Base-by-base conservation (phyloP, 495 filamentous ascomycete genomes). In the Hypoxylon fuscum region DNA sequence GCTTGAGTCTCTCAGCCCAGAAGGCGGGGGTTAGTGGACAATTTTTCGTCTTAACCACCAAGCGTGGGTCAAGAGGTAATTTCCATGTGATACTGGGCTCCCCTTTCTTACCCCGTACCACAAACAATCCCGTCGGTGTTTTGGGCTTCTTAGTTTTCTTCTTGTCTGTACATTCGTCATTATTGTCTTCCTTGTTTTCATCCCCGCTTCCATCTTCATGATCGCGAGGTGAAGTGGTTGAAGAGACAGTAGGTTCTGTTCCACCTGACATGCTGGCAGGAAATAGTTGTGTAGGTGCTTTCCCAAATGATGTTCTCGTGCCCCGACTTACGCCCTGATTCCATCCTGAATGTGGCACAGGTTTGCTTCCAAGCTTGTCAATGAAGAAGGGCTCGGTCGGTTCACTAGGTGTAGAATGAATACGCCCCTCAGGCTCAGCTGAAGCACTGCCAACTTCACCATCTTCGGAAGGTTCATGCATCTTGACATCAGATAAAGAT, bases 291-390 rank as follows among this genome's bases (percentile, higher is more conserved):
- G 56, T 12, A 38, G 61, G 37, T 55, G 58, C 35, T 27, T 59
- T 63, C 4, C 43, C 51, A 42, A 68, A 72, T 7, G 62, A 47
- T 1, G 64, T 67, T 42, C 67, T 62, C 7, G 46, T 51, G 8
- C 67, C 63, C 23, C 58, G 34, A 42, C 41, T 72, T 29, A 77
- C 54, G n/a, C 73, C 74, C 1, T 61, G 62, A 43, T 80, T 80
- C 75, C 77, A 77, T 9, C 72, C 71, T 5, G 62, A 37, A 54
- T 56, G 56, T 12, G 55, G 56, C 21, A 22, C n/a, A 22, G 55
- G 37, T 34, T 18, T 45, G 10, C 17, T 25, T 1, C 38, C 51
- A 6, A 51, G 5, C 35, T 55, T 60, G 41, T 66, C 62, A 14
- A 56, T 43, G 22, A 53, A 51, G 44, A 46, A 61, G 21, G 62